Conservation (phyloP, 805 yeast species). For the Tetrapisispora namnaoensis region DNA sequence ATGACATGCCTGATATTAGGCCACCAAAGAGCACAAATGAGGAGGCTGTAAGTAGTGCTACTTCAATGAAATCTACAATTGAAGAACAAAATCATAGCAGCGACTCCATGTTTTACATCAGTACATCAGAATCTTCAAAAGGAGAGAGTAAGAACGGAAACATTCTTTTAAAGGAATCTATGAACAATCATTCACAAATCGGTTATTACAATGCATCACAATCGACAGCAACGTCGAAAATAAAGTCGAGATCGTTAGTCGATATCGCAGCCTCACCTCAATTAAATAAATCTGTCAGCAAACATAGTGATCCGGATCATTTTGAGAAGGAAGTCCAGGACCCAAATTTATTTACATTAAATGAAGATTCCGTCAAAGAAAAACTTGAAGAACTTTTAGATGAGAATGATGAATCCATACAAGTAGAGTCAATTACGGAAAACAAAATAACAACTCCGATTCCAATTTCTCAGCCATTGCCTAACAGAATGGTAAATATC, state of each 20-base stretch:
- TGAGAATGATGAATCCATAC: neutral
- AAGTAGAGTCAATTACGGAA: neutral
- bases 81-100: neutral
- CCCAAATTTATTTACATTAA: conserved; percentile 1
- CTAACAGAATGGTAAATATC: neutral
- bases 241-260: conserved; percentile 19
- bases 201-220: neutral
- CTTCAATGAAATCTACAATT: neutral
- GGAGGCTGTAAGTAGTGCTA: neutral
- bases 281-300: neutral
- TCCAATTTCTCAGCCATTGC: neutral
- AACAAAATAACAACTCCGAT: neutral
- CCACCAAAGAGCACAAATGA: neutral
- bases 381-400: conserved; percentile 1
- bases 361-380: conserved; percentile 5
- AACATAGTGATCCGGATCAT: neutral
- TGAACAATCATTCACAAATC: neutral
- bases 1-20: conserved; percentile 19
- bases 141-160: conserved; percentile 6
- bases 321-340: neutral
- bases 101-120: conserved; percentile 5
- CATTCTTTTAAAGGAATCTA: neutral
- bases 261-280: conserved; percentile 18
- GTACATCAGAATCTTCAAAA: conserved; percentile 7
- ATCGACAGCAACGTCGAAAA: neutral